Base-by-base conservation (phyloP, 2,329 filamentous ascomycete genomes). In the Lecanicillium sp. region DNA sequence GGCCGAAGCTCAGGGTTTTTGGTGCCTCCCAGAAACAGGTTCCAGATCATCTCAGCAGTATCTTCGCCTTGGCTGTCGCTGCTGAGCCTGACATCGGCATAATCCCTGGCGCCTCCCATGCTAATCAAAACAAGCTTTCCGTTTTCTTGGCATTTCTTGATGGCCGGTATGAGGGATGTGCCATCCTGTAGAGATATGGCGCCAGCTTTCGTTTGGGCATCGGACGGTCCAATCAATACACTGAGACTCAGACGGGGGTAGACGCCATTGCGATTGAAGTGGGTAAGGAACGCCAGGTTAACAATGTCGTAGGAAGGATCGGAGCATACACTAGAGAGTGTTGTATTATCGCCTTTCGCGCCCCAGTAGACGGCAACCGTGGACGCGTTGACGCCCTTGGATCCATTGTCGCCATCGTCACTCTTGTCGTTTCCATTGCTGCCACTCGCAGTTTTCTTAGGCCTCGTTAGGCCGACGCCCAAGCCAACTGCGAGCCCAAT, bases 101-200 rank as follows among this genome's bases (percentile, higher is more conserved):
- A 77, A 55, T 83, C 82, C 2, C 74, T 77, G 3, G 75, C 75
- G 28, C 83, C 82, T 17, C 82, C 82, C 38, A 87, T 67, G 6
- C 81, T 84, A 10, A 87, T 66, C 25, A 86, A 57, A 47, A 87
- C 79, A 1, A 78, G 82, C 59, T 86, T 87, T 44, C 72, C 72
- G 45, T 74, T 63, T 5, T 58, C 48, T 54, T 87, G 82, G 58
- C 83, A 87, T 13, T 67, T 53, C 40, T 62, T 53, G 46, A 74
- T 72, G 41, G 46, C 44, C 5, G 43, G 28, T 15, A 45, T 36
- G 18, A 49, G 29, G 17, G 46, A 28, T n/a, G 41, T 31, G 29
- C 47, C 47, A 30, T 49, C 47, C 35, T 47, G 40, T 22, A 49
- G 44, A n/a, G 30, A 38, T 12, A 37, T 44, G n/a, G 47, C 47